Evolutionary conservation across 2,329 filamentous ascomycete genomes (phyloP), one percentile per base, ranked within the genome.

Genomic region (Epicoccum nigrum): DNA sequence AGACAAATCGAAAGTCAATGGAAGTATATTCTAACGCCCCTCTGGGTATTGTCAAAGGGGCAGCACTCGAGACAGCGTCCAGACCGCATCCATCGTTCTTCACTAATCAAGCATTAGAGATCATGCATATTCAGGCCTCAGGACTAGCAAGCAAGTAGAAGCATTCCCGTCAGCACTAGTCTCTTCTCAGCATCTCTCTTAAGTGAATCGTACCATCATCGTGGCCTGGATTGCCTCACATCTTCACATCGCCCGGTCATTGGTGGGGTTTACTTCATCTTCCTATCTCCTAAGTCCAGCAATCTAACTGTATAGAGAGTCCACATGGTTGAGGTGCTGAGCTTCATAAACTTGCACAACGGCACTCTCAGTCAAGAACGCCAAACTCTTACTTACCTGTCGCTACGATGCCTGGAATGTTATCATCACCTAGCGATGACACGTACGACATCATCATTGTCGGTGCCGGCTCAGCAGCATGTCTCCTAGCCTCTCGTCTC

Each of bases 391-490:
- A n/a, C n/a, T n/a, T n/a, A n/a, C n/a, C n/a, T n/a, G n/a, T n/a
- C n/a, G n/a, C n/a, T n/a, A n/a, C n/a, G n/a, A n/a, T n/a, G n/a
- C n/a, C n/a, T n/a, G n/a, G n/a, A n/a, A n/a, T n/a, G n/a, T n/a
- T n/a, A n/a, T 12, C 21, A 9, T 23, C 25, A 4, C 11, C 33
- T 7, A 16, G 12, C 13, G 17, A 8, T 0, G 16, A 41, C 2
- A 21, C 21, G 16, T 62, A 55, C 28, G 58, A 62, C 46, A 60
- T 54, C 39, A 45, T 59, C 20, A 32, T 62, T 7, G 44, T 62
- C 12, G 59, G 59, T 13, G 55, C 48, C 4, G 59, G 57, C n/a
- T 57, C 59, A 41, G 55, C 59, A 1, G 58, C 57, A 28, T 62
- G 57, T 19, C 50, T 60, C 27, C 45, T 60, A 32, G 45, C 54